These are phyloP conservation scores for Penicillium macrosclerotiorum DNA, from an alignment of 495 filamentous ascomycete species.

Conservation along the genomic window DNA sequence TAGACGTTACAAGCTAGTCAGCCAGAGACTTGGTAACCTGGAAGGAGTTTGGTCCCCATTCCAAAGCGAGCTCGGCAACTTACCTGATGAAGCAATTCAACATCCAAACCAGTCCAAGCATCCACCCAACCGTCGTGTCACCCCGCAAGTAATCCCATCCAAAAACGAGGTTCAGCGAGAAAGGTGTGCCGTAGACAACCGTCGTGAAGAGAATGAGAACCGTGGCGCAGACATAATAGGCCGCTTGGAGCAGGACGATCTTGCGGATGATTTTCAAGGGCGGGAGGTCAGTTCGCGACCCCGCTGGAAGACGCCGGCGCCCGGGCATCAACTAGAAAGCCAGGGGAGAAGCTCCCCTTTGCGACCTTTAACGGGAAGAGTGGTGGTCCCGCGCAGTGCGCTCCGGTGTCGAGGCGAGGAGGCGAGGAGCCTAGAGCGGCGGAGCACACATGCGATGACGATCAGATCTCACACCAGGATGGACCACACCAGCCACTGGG, in stretches of 20 bases:
- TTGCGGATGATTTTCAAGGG: constrained; percentile 83
- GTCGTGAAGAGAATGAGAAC: constrained; percentile 84
- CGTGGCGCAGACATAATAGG: constrained; percentile 76
- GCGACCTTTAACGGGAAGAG: not conserved
- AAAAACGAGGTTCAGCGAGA: constrained; percentile 69
- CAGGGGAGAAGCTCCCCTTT: constrained; percentile 9
- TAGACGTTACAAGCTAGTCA: not conserved
- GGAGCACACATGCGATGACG: constrained; percentile 10
- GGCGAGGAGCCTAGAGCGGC: not conserved
- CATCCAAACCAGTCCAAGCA: constrained; percentile 83
- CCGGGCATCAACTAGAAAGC: constrained; percentile 59
- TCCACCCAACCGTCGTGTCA: constrained; percentile 92
- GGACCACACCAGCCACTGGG: not conserved
- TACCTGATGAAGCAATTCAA: constrained; percentile 75
- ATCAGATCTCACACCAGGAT: not conserved
- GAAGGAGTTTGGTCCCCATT: no score
- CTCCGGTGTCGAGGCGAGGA: constrained; percentile 9
- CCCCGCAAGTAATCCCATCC: constrained; percentile 80
- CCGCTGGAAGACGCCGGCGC: constrained; percentile 74
- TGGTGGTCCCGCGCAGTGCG: constrained; percentile 9
- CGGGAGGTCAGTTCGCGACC: constrained; percentile 76
- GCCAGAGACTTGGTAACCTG: no score
- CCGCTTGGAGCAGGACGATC: constrained; percentile 78
- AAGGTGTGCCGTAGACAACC: constrained; percentile 72
- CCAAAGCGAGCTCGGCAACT: constrained; percentile 34